Evolutionary conservation across 352 stramenopile species (phyloP), one percentile per base, ranked within the genome.

Genomic region (Phytophthora crassamura): DNA sequence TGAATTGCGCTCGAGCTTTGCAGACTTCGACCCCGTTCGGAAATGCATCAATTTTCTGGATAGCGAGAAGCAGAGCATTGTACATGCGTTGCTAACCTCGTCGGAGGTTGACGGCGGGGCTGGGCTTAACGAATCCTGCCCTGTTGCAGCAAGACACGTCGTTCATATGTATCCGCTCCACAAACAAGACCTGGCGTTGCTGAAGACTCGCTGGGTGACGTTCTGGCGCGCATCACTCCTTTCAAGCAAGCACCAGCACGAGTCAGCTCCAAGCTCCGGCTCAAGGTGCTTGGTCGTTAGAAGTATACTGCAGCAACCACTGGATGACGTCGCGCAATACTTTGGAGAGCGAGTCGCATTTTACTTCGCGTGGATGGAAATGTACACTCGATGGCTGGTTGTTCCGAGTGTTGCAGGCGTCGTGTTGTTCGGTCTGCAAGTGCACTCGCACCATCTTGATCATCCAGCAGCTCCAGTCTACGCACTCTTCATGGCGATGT

Each of bases 331-430:
- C 9, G 85, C 86, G 28, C 78, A 95, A 59, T 98, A 98, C 74
- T 98, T 96, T 59, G 93, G 93, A 15, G 90, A 98, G 54, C 83
- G 86, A 6, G 69, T 97, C 12, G 92, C 90, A 16, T 98, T 97
- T 65, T 98, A 98, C 71, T 98, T 98, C 72, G 93, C 91, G 32
- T 98, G 90, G 83, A 81, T 96, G 66, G 87, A 95, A 55, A 82
- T 97, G 67, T 98, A 97, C 78, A 98, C 93, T 16, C 82, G 77
- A 15, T 96, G 91, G 87, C 84, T 98, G 5, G 45, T 97, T 10
- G 72, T 92, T 8, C 90, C 92, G 3, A 91, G 82, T 45, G 47
- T 91, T 30, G 80, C 84, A 5, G 92, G 92, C 0, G 64, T 90
- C 12, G 39, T 84, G 4, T 62, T 98, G 9, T 98, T 95, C 52